Evolutionary conservation across 441 rosid genomes (phyloP).

Genomic region (Syzygium syzygioides): DNA sequence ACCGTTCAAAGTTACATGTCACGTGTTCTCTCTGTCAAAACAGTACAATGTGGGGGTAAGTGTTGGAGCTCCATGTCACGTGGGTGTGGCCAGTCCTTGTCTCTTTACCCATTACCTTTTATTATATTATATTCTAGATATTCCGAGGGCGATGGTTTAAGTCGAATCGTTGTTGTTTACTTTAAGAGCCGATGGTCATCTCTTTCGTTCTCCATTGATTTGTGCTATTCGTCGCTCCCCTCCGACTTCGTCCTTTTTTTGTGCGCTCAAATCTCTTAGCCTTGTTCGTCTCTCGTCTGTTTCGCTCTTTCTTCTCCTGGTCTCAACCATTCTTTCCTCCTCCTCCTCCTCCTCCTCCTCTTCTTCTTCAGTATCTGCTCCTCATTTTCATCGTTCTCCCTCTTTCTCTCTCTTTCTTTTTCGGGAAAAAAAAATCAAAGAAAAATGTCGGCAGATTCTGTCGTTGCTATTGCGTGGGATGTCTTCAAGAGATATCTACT

Average conservation of each 20-base stretch:
- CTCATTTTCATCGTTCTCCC: not conserved
- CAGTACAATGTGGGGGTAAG: not conserved
- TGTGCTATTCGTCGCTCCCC: not conserved
- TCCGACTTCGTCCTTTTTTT: not conserved
- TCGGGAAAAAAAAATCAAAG: too few relatives aligned
- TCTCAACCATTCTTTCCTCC: too few relatives aligned
- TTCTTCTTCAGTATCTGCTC: not conserved
- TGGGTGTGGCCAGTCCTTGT: not conserved
- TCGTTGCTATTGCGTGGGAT: not conserved
- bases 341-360: not conserved
- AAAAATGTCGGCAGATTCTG: not conserved
- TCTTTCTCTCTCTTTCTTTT: too few relatives aligned
- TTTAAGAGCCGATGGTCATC: not conserved
- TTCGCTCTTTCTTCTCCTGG: too few relatives aligned
- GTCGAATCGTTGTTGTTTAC: not conserved
- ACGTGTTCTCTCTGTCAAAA: not conserved
- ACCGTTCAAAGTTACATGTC: too few relatives aligned
- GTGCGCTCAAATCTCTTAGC: not conserved
- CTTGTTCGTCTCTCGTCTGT: not conserved
- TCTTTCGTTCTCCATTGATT: not conserved
- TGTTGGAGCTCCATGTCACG: not conserved
- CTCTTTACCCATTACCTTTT: too few relatives aligned
- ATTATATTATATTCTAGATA: too few relatives aligned
- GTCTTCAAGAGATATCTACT: rapidly evolving
- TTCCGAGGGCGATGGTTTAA: not conserved